Evolutionary conservation across 257 asterid genomes (phyloP).

Genomic region (Nyctanthes arbortristis): DNA sequence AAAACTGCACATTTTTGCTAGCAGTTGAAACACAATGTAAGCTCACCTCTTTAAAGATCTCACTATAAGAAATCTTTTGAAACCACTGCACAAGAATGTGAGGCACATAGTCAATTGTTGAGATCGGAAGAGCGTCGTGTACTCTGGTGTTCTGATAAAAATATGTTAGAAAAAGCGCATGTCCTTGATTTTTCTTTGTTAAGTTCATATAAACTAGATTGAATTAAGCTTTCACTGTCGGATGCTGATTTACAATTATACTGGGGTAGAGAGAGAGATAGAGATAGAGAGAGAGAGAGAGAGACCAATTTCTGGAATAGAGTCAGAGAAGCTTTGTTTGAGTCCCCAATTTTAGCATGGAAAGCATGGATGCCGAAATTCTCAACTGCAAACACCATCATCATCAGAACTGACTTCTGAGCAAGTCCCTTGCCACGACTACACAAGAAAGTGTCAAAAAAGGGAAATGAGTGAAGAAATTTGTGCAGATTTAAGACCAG

Average conservation of each 20-base stretch:
- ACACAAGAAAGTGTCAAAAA: conserved; percentile 19
- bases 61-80: conserved; percentile 59
- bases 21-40: conserved; percentile 14
- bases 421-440: conserved; percentile 97
- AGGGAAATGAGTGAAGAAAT: background rate
- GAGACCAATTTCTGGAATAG: conserved; percentile 77
- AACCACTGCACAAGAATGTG: conserved; percentile 59
- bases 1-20: too few relatives aligned
- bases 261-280: too few relatives aligned
- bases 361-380: conserved; percentile 56
- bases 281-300: conserved; percentile 25
- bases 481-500: background rate
- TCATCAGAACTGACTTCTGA: conserved; percentile 71
- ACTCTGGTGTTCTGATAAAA: background rate
- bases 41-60: conserved; percentile 82
- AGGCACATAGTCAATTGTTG: conserved; percentile 19
- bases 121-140: too few relatives aligned
- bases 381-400: conserved; percentile 77
- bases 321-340: conserved; percentile 72
- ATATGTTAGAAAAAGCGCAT: background rate
- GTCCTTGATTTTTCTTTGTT: too few relatives aligned
- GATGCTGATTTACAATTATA: too few relatives aligned
- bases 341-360: conserved; percentile 73
- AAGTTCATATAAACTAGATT: too few relatives aligned
- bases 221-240: too few relatives aligned